Evolutionary conservation across 2,329 filamentous ascomycete genomes (phyloP).

Genomic region (Ascochyta rabiei): DNA sequence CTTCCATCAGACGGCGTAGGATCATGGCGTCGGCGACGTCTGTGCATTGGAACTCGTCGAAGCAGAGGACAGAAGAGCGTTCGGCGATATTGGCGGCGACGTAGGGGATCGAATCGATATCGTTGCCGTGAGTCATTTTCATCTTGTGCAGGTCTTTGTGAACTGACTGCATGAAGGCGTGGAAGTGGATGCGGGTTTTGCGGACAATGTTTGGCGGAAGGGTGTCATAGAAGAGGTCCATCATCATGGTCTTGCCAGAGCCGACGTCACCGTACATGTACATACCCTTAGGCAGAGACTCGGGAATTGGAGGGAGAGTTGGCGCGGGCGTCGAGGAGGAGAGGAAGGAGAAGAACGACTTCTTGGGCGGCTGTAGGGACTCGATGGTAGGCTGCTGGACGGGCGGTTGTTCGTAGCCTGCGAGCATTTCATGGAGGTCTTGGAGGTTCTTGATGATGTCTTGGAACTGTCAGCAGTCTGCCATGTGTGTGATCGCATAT

Average conservation of each 20-base stretch:
- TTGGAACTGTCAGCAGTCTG: slow-evolving; percentile 43
- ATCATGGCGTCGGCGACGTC: slow-evolving; percentile 99
- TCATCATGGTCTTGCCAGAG: slow-evolving; percentile 98
- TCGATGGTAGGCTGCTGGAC: slow-evolving; percentile 81
- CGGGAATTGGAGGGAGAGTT: slow-evolving; percentile 62
- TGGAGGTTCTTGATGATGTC: slow-evolving; percentile 89
- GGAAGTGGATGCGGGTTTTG: slow-evolving; percentile 95
- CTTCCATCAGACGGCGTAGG: slow-evolving; percentile 82
- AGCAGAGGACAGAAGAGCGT: slow-evolving; percentile 84
- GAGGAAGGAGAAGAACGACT: slow-evolving; percentile 67
- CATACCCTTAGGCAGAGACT: slow-evolving; percentile 81
- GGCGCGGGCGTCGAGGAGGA: slow-evolving; percentile 52
- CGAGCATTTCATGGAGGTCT: slow-evolving; percentile 83
- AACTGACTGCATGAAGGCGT: slow-evolving; percentile 99
- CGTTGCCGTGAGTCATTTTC: slow-evolving; percentile 86
- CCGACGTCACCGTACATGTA: slow-evolving; percentile 98
- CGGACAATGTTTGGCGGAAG: slow-evolving; percentile 77
- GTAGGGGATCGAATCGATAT: slow-evolving; percentile 88
- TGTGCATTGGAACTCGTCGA: slow-evolving; percentile 98
- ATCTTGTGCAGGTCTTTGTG: slow-evolving; percentile 88
- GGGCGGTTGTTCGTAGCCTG: slow-evolving; percentile 72
- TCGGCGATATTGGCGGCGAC: slow-evolving; percentile 94
- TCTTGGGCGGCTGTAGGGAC: slow-evolving; percentile 63
- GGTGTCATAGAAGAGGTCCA: slow-evolving; percentile 97
- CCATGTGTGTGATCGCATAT: background rate